These are phyloP conservation scores for Blepharisma stoltei DNA, from an alignment of 73 alveolate genomes.

Conservation along the genomic window DNA sequence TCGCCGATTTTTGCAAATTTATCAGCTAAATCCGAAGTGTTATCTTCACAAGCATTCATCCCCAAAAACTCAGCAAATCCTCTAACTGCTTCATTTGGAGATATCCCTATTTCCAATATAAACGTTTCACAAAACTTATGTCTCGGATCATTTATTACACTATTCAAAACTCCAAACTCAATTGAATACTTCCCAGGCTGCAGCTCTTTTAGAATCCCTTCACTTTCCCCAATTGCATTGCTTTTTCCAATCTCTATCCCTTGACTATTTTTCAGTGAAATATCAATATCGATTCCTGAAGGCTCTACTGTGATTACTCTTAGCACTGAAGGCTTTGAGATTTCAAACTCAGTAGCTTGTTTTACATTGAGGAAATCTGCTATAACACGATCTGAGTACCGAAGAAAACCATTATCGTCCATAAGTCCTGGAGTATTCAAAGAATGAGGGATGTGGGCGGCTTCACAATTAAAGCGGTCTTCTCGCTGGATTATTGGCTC, in stretches of 20 bases:
- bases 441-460: not conserved
- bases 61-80: not conserved
- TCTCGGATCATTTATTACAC: conserved; percentile 9
- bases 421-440: not conserved
- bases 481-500: conserved; percentile 5
- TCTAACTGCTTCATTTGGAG: conserved; percentile 15
- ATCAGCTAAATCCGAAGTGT: not conserved
- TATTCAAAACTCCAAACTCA: not conserved
- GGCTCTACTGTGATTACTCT: conserved; percentile 20
- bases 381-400: not conserved
- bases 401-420: conserved; percentile 13
- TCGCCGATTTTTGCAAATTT: not conserved
- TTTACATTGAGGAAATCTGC: not conserved
- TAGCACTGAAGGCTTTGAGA: conserved; percentile 18
- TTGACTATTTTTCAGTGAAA: not conserved
- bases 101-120: conserved; percentile 6
- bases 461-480: conserved; percentile 25
- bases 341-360: not conserved
- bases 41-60: not conserved
- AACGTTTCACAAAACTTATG: conserved; percentile 11
- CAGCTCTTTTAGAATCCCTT: not conserved
- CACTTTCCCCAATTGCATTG: conserved; percentile 17
- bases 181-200: not conserved
- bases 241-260: not conserved
- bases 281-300: conserved; percentile 22